Base-by-base conservation (phyloP, 2,329 filamentous ascomycete genomes). In the Claviceps paspali region DNA sequence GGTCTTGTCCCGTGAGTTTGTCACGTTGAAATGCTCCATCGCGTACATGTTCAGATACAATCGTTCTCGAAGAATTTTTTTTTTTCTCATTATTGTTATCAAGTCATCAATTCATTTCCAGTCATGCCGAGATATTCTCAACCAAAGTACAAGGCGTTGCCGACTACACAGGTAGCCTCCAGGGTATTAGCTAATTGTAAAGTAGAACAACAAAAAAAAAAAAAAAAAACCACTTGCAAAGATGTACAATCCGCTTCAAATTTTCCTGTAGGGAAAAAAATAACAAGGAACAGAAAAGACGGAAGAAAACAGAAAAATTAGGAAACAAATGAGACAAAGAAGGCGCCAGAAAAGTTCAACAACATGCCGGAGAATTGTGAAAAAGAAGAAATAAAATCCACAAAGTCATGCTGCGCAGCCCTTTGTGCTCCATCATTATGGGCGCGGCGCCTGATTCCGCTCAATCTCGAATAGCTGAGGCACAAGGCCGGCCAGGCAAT, bases 401-500 rank as follows among this genome's bases (percentile, higher is more conserved):
- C 6, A 21, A 24, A 2, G 17, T 22, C 21, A 11, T 11, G 23
- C 3, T 26, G 34, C 34, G n/a, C 15, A 5, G 5, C 10, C 10
- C n/a, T 12, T 12, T 10, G 6, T 21, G 11, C 7, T 14, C 17
- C n/a, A 35, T 21, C 8, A 29, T 35, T 18, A 41, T 21, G 28
- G 10, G 10, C 35, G 24, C 17, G 6, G 17, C 7, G 1, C 19
- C 28, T 41, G 33, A n/a, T 24, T 29, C 19, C 43, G 38, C 35
- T 47, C 44, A 36, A 48, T 44, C 19, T 48, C 47, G 22, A 47
- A 51, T 3, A 55, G 38, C 39, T 56, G 53, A 21, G 52, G 52
- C 35, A 73, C 60, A 4, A 67, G 59, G 45, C 73, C 70, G 7
- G 60, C 55, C 29, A 75, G 63, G 23, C 55, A 62, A 38, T 71